Percentiles rank a stretch among this genome's conserved stretches.
These are phyloP conservation scores for Tilletia walkeri DNA, from an alignment of 1,284 basidiomycete genomes.

Conservation along the genomic window DNA sequence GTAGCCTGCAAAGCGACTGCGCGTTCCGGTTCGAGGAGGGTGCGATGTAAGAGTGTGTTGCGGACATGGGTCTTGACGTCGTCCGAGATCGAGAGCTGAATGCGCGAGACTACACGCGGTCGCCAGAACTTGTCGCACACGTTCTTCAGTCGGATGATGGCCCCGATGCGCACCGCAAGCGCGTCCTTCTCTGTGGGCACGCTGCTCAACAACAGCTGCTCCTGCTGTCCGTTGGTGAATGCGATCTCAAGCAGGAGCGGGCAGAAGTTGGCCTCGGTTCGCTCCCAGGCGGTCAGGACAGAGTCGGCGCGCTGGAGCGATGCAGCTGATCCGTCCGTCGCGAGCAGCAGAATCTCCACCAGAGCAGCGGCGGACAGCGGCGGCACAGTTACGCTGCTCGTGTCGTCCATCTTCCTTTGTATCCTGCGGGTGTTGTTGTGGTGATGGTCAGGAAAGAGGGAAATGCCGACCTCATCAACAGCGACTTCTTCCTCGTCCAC, in stretches of 20 bases:
- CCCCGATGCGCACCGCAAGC: constrained; percentile 36
- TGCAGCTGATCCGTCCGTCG: background rate
- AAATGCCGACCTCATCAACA: no score
- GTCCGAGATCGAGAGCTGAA: constrained; percentile 39
- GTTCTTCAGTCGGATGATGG: constrained; percentile 55
- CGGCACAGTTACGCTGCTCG: background rate
- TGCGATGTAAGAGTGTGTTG: constrained; percentile 31
- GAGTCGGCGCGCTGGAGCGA: constrained; percentile 4
- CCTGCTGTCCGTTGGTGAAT: constrained; percentile 27
- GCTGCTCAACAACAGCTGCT: background rate
- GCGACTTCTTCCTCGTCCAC: no score
- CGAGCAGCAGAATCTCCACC: background rate
- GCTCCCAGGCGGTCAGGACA: constrained; percentile 14
- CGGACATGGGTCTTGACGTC: constrained; percentile 45
- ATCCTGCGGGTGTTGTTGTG: background rate
- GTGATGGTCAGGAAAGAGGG: background rate
- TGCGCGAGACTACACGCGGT: constrained; percentile 39
- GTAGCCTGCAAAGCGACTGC: constrained; percentile 47
- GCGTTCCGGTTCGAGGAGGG: constrained; percentile 45
- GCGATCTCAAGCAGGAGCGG: constrained; percentile 43
- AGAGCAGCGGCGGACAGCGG: background rate
- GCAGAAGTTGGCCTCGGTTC: constrained; percentile 35
- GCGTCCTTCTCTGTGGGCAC: background rate
- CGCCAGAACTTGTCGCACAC: constrained; percentile 53
- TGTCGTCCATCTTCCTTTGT: no score